Percentiles rank a stretch among this genome's conserved stretches.
Evolutionary conservation across 768 basidiomycete species (phyloP).

Genomic region (Cystoderma amianthinum): DNA sequence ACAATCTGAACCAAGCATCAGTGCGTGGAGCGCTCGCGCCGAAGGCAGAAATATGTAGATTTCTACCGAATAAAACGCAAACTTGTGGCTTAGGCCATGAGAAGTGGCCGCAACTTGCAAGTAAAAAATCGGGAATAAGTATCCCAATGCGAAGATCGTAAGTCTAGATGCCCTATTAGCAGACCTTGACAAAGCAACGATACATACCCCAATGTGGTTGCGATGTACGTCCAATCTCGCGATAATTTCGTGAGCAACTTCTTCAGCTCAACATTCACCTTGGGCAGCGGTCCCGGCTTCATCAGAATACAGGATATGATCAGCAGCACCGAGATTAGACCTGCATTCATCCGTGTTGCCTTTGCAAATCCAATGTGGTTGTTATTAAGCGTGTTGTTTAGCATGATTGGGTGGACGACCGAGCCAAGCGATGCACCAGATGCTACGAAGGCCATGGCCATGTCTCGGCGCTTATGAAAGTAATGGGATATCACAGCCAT

Average conservation of each 20-base stretch:
- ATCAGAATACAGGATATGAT: constrained; percentile 1
- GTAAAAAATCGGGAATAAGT: neutral
- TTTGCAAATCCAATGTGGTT: neutral
- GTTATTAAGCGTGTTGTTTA: constrained; percentile 4
- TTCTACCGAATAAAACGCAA: neutral
- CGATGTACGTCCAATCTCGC: constrained; percentile 2
- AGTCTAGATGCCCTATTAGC: neutral
- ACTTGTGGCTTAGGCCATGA: neutral
- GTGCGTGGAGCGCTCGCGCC: no score
- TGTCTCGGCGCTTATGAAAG: neutral
- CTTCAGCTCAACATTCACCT: neutral
- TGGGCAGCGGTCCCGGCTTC: constrained; percentile 12
- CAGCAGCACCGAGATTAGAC: neutral
- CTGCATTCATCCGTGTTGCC: neutral
- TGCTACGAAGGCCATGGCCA: neutral
- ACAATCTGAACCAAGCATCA: no score
- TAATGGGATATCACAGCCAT: neutral
- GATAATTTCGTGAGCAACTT: neutral
- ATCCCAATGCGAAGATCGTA: neutral
- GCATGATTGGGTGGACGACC: neutral
- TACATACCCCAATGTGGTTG: neutral
- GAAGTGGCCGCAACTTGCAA: neutral
- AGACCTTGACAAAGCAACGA: neutral
- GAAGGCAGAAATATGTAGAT: no score
- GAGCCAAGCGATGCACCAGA: neutral